Conservation (phyloP, 1,284 basidiomycete genomes). For the Neolentinus lepideus region DNA sequence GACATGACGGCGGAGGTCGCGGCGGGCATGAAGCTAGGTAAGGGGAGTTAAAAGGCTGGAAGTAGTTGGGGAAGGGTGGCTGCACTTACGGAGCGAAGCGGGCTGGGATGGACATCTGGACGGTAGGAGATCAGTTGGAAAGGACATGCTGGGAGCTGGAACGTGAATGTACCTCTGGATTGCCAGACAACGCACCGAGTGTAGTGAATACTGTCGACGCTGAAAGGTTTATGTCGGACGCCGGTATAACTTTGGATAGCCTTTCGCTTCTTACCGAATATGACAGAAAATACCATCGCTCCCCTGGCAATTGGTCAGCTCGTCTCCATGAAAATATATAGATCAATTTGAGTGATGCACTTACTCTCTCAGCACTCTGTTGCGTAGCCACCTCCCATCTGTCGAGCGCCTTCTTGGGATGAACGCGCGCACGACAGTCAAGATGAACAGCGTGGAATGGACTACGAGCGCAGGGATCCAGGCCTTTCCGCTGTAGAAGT, state of each 20-base stretch:
- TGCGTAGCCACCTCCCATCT: not conserved
- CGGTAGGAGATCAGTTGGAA: not conserved
- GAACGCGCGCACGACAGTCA: not conserved
- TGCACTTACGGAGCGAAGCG: not conserved
- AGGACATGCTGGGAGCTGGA: too few species aligned
- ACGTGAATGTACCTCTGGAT: not conserved
- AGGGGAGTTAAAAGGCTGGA: not conserved
- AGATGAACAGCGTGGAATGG: not conserved
- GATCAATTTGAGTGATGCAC: not conserved
- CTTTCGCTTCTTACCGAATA: not conserved
- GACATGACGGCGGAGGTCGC: conserved; percentile 2
- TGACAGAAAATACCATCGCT: not conserved
- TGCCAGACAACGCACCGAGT: not conserved
- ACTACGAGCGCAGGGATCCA: not conserved
- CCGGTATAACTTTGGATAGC: too few species aligned
- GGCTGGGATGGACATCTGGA: not conserved
- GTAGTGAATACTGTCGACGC: not conserved
- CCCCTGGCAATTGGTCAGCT: not conserved
- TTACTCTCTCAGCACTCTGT: not conserved
- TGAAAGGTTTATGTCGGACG: too few species aligned
- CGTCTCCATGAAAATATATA: not conserved
- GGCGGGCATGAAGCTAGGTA: conserved; percentile 1
- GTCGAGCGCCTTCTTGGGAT: not conserved
- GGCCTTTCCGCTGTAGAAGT: not conserved
- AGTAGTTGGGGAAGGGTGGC: not conserved